These are phyloP conservation scores for Comarum palustre DNA, from an alignment of 306 rosid species.

Conservation along the genomic window DNA sequence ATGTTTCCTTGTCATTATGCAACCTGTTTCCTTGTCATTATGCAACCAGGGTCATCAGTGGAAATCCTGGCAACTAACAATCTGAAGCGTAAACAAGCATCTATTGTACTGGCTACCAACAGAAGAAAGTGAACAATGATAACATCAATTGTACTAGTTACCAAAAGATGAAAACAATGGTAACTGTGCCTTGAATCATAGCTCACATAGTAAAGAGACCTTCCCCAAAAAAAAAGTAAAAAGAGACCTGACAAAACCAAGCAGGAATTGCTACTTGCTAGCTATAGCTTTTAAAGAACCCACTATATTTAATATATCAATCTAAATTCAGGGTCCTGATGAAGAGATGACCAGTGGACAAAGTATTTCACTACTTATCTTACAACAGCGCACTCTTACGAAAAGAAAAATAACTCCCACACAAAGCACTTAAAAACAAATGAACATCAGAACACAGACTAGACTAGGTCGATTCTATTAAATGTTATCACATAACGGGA, in stretches of 20 bases:
- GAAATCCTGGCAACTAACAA: background rate
- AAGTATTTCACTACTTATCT: background rate
- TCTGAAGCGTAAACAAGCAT: no score
- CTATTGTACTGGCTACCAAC: background rate
- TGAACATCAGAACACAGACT: background rate
- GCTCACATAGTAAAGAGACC: background rate
- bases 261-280: background rate
- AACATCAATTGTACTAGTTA: background rate
- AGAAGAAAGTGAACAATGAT: background rate
- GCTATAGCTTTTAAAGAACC: background rate
- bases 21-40: background rate
- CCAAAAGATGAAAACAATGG: background rate
- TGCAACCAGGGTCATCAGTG: no score
- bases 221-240: no score
- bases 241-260: background rate
- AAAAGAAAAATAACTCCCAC: background rate
- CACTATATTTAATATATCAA: background rate
- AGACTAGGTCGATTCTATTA: background rate
- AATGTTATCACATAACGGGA: conserved; percentile 16
- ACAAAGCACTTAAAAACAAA: background rate
- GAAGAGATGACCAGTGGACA: background rate
- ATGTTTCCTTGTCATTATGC: background rate
- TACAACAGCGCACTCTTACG: background rate
- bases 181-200: background rate
- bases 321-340: background rate